phyloP scores from a whole-genome alignment of 2,329 filamentous ascomycete genomes.

The Apiospora saccharicola region DNA sequence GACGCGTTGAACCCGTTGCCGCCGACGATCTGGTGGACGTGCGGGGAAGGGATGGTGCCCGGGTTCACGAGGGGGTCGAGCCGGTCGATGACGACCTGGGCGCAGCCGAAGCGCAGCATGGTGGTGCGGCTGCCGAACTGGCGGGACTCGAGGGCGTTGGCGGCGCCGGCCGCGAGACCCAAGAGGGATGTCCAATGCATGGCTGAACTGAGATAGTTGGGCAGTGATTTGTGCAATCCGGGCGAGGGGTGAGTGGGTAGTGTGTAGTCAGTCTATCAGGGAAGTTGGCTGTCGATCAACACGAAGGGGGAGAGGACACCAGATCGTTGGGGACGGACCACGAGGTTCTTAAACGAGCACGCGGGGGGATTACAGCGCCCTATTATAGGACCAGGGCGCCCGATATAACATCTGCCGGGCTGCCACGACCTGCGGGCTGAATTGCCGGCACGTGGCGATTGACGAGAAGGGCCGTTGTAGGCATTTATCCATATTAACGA shows the following conservation, averaged over 20 bases:
- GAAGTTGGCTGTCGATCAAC: too few relatives aligned
- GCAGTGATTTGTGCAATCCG: too few relatives aligned
- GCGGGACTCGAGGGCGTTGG: neutral
- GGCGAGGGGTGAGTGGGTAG: too few relatives aligned
- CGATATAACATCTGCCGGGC: constrained; percentile 6
- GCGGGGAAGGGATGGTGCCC: constrained; percentile 40
- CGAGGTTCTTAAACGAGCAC: neutral
- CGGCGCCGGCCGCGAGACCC: neutral
- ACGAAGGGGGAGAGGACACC: neutral
- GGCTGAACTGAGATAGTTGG: too few relatives aligned
- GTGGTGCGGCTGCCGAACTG: constrained; percentile 13
- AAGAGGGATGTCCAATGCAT: neutral
- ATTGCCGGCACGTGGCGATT: constrained; percentile 18
- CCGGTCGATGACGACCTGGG: constrained; percentile 45
- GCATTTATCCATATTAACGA: constrained; percentile 16
- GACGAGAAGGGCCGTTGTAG: neutral
- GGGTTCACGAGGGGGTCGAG: constrained; percentile 42
- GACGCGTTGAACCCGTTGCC: constrained; percentile 42
- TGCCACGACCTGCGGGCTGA: neutral
- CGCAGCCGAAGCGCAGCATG: constrained; percentile 46
- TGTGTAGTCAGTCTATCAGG: too few relatives aligned
- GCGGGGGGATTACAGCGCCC: neutral
- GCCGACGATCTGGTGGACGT: constrained; percentile 43
- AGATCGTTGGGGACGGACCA: neutral
- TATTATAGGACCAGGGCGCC: neutral